phyloP scores from a whole-genome alignment of 2,329 filamentous ascomycete genomes.

The Fusarium heterosporum region DNA sequence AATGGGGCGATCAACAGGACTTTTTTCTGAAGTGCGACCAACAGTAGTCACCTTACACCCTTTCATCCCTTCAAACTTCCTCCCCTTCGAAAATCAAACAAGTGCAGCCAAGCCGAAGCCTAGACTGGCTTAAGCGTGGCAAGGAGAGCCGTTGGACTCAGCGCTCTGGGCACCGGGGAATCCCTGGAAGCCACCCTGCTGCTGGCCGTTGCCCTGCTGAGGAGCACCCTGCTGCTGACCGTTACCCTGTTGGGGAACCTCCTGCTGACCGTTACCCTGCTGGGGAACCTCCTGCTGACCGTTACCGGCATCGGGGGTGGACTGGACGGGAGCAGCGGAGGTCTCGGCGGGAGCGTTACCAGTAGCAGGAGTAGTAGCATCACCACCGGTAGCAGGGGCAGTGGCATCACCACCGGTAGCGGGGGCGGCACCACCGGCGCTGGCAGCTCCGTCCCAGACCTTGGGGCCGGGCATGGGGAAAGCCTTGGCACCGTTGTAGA shows the following conservation, averaged over 20 bases:
- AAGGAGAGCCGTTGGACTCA: conserved; percentile 11
- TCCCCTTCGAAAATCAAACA: conserved; percentile 16
- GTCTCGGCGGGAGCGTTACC: conserved; percentile 3
- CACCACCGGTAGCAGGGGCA: not conserved
- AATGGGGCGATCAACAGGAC: conserved; percentile 28
- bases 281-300: not conserved
- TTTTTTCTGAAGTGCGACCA: conserved; percentile 25
- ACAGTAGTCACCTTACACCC: conserved; percentile 9
- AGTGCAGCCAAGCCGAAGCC: not conserved
- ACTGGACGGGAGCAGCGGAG: not conserved
- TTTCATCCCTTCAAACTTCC: conserved; percentile 16
- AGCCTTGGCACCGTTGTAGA: conserved; percentile 19
- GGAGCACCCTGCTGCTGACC: not conserved
- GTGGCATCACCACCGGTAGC: not conserved
- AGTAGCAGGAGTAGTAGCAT: not conserved
- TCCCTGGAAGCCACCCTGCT: not conserved
- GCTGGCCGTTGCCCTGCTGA: not conserved
- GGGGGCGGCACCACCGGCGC: not conserved
- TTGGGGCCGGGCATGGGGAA: conserved; percentile 28
- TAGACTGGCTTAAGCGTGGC: conserved; percentile 20
- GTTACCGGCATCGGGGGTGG: not conserved
- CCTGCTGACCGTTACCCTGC: not conserved
- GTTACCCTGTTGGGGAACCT: not conserved
- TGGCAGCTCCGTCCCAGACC: conserved; percentile 9
- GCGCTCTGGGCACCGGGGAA: conserved; percentile 11